Evolutionary conservation across 2,329 filamentous ascomycete species (phyloP).

Genomic region (Torrubiella hemipterigena): DNA sequence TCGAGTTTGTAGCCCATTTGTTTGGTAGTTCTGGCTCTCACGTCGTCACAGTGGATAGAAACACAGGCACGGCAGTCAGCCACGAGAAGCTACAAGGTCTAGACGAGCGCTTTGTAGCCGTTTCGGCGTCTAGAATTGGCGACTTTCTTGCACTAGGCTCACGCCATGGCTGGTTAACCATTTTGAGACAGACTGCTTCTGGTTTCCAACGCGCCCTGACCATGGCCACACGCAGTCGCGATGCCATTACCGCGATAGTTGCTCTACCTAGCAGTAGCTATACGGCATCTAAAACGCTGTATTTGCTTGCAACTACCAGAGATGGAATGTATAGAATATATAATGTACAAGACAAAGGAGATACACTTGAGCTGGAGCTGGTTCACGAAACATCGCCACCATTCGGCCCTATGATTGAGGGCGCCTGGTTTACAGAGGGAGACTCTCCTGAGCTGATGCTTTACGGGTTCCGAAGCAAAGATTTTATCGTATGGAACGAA

Average conservation of each 20-base stretch:
- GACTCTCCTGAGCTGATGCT: conserved; percentile 47
- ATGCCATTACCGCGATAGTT: conserved; percentile 59
- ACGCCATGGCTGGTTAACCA: conserved; percentile 34
- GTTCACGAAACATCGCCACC: conserved; percentile 59
- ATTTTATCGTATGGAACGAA: conserved; percentile 75
- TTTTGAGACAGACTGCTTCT: conserved; percentile 14
- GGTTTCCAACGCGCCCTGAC: conserved; percentile 18
- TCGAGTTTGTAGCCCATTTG: conserved; percentile 33
- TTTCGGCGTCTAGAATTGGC: conserved; percentile 29
- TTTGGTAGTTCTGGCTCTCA: conserved; percentile 31
- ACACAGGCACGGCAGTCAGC: conserved; percentile 15
- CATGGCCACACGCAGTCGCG: conserved; percentile 29
- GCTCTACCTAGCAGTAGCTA: conserved; percentile 22
- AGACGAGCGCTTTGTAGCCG: conserved; percentile 36
- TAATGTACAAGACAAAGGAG: conserved; percentile 18
- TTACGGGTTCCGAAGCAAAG: conserved; percentile 69
- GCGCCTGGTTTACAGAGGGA: conserved; percentile 43
- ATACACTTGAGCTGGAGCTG: conserved; percentile 24
- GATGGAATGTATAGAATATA: conserved; percentile 67
- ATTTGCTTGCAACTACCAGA: conserved; percentile 61
- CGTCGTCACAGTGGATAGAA: conserved; percentile 26
- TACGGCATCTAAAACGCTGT: conserved; percentile 12
- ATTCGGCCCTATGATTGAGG: conserved; percentile 67
- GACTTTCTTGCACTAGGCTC: conserved; percentile 40
- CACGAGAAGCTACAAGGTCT: conserved; percentile 22